Percentiles rank a stretch among this genome's conserved stretches.
These are phyloP conservation scores for Achaetomium macrosporum DNA, from an alignment of 2,329 filamentous ascomycete genomes.

Conservation along the genomic window DNA sequence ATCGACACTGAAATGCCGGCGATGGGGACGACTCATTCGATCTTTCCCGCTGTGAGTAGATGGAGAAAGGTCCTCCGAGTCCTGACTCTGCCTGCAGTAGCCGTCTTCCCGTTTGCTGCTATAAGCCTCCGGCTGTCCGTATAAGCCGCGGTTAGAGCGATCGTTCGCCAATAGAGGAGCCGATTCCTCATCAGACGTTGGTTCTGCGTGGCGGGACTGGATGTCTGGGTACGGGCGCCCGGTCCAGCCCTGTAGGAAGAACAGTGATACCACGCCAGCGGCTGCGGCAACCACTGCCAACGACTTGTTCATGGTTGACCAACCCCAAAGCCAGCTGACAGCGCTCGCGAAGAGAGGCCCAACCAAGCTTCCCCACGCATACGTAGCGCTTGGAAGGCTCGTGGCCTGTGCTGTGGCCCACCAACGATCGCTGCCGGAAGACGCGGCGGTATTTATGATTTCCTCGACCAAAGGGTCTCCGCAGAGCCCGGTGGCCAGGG, in stretches of 20 bases:
- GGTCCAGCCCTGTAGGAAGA: slow-evolving; percentile 24
- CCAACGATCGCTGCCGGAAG: background rate
- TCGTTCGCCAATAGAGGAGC: slow-evolving; percentile 17
- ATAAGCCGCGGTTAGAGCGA: background rate
- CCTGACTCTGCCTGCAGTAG: background rate
- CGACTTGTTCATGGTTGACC: slow-evolving; percentile 17
- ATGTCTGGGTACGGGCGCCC: slow-evolving; percentile 7
- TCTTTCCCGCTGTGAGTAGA: slow-evolving; percentile 3
- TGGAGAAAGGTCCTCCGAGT: slow-evolving; percentile 10
- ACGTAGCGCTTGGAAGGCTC: slow-evolving; percentile 16
- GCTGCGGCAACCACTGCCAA: slow-evolving; percentile 13
- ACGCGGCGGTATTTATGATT: slow-evolving; percentile 9
- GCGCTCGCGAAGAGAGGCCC: slow-evolving; percentile 21
- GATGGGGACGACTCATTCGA: slow-evolving; percentile 13
- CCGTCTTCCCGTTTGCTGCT: slow-evolving; percentile 3
- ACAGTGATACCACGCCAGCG: slow-evolving; percentile 12
- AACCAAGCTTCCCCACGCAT: slow-evolving; percentile 21
- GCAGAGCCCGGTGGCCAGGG: slow-evolving; percentile 19
- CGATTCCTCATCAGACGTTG: slow-evolving; percentile 19
- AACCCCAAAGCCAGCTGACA: slow-evolving; percentile 18
- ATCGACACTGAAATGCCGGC: slow-evolving; percentile 25
- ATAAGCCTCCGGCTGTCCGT: background rate
- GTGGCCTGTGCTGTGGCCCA: slow-evolving; percentile 14
- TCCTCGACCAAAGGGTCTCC: slow-evolving; percentile 21
- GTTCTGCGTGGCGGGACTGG: background rate